Conservation (phyloP, 2,329 filamentous ascomycete genomes). For the Periconia digitata region DNA sequence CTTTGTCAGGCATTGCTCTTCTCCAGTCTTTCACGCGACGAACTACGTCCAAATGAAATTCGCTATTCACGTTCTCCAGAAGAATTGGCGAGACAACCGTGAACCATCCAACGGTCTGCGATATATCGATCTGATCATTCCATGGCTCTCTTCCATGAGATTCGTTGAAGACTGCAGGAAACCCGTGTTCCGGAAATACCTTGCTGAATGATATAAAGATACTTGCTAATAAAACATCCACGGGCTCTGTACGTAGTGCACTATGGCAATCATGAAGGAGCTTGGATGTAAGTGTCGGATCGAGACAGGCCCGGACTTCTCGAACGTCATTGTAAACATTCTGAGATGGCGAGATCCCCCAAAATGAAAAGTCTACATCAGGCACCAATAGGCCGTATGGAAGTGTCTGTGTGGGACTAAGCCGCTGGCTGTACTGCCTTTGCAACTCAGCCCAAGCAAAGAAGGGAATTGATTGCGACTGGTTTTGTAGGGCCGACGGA, state of each 20-base stretch:
- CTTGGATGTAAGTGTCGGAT: conserved; percentile 10
- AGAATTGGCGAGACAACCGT: conserved; percentile 20
- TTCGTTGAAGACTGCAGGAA: conserved; percentile 42
- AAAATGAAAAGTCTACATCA: conserved; percentile 18
- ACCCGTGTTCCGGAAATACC: conserved; percentile 50
- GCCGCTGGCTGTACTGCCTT: conserved; percentile 4
- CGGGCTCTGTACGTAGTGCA: conserved; percentile 52
- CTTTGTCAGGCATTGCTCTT: not conserved
- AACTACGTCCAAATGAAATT: conserved; percentile 41
- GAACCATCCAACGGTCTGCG: conserved; percentile 27
- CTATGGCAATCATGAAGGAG: conserved; percentile 27
- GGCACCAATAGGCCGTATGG: conserved; percentile 11
- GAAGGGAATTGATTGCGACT: conserved; percentile 8
- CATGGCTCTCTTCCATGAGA: conserved; percentile 26
- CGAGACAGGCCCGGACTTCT: conserved; percentile 12
- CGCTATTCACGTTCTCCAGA: conserved; percentile 40
- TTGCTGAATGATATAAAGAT: conserved; percentile 46
- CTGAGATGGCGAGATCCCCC: conserved; percentile 17
- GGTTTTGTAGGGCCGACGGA: not conserved
- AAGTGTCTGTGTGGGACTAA: too few relatives aligned
- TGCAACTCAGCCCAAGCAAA: conserved; percentile 10
- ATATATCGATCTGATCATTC: conserved; percentile 30
- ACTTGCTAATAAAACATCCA: conserved; percentile 27
- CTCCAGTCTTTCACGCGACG: conserved; percentile 1
- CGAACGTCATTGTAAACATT: conserved; percentile 10